Evolutionary conservation across 2,329 filamentous ascomycete genomes (phyloP).

Genomic region (Cadophora gregata): DNA sequence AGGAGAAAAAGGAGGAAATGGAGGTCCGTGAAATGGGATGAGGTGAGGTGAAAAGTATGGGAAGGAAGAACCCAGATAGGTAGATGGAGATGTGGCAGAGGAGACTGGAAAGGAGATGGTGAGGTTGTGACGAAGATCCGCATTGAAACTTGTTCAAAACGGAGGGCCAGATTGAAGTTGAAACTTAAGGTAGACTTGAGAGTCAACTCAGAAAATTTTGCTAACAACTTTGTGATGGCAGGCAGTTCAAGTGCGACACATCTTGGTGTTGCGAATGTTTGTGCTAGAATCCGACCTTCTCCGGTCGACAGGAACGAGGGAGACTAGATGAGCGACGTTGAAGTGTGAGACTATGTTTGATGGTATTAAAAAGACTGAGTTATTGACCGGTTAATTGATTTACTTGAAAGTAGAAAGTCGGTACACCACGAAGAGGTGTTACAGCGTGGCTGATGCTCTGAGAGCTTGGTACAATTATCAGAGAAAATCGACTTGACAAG

Average conservation of each 20-base stretch:
- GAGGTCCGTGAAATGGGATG: neutral
- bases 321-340: neutral
- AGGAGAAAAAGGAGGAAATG: neutral
- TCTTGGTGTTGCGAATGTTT: constrained; percentile 8
- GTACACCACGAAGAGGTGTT: too few species aligned
- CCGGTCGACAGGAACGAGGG: neutral
- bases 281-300: neutral
- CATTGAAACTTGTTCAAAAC: neutral
- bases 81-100: neutral
- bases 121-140: neutral
- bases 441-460: too few species aligned
- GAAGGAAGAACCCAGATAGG: too few species aligned
- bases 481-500: too few species aligned
- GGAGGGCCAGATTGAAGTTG: neutral
- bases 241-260: constrained; percentile 6
- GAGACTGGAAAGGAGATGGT: neutral
- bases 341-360: neutral
- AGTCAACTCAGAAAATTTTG: neutral
- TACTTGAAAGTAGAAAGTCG: too few species aligned
- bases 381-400: too few species aligned
- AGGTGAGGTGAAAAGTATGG: neutral
- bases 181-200: too few species aligned
- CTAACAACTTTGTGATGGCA: neutral
- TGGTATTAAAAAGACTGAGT: too few species aligned
- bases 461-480: too few species aligned